Base-by-base conservation (phyloP, 2,329 filamentous ascomycete genomes). In the Diaporthe vexans region DNA sequence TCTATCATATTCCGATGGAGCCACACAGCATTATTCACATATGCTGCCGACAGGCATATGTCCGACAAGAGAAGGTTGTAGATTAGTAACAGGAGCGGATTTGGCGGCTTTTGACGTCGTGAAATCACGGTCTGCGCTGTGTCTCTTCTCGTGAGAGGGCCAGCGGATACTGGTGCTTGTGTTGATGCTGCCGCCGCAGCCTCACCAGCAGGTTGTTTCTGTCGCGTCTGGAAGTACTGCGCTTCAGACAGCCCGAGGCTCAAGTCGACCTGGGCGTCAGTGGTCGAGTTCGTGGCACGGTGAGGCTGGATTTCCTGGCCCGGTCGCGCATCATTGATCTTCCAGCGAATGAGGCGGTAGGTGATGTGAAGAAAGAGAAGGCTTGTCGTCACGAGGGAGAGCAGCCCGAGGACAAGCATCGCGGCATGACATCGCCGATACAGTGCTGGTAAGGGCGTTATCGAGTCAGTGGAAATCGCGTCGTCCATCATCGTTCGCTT, bases 31-130 rank as follows among this genome's bases (percentile, higher is more conserved):
- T 91, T 93, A 65, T 94, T 84, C 57, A 92, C 78, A 79, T 94
- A 94, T 5, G 91, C 90, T 0, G 90, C 80, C 10, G 90, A 87
- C 78, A 94, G 92, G 78, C 92, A 90, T 72, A 93, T 87, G 77
- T 94, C 92, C 74, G 92, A 92, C 29, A 93, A 82, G 7, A 94
- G 84, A 0, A 94, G 87, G 79, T 94, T 94, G 80, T 93, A 89
- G 74, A 94, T 92, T 6, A 94, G 85, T 0, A 94, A 84, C 37
- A 94, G 86, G 78, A 94, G 93, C 81, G 94, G 92, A 77, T 93
- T 94, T 0, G 87, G 87, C 8, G 85, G 83, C 26, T 83, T 81
- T 52, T 79, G 81, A 68, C 79, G 77, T 35, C 43, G 61, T 51
- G 54, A 58, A 19, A 51, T 13, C 24, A 57, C 26, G n/a, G 40